Percentiles rank a stretch among this genome's conserved stretches.
Evolutionary conservation across 2,329 filamentous ascomycete species (phyloP).

Genomic region (Penicillium sp.): DNA sequence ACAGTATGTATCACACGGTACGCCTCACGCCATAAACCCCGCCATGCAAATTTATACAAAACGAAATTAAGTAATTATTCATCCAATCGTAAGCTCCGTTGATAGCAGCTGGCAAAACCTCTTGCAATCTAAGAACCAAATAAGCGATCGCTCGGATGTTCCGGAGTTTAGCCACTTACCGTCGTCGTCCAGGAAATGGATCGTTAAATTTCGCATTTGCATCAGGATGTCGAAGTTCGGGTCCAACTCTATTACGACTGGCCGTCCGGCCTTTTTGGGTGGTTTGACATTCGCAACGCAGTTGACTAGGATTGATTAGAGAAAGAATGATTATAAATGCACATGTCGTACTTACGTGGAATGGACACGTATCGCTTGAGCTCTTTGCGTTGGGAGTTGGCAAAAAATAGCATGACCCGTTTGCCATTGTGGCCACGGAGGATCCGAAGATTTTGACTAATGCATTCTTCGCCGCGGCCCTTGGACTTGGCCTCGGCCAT

Average conservation of each 20-base stretch:
- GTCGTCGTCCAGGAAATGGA: slow-evolving; percentile 41
- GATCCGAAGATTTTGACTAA: slow-evolving; percentile 45
- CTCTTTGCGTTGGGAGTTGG: slow-evolving; percentile 43
- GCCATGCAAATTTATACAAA: slow-evolving; percentile 17
- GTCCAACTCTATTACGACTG: slow-evolving; percentile 37
- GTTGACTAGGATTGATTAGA: slow-evolving; percentile 29
- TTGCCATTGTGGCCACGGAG: slow-evolving; percentile 37
- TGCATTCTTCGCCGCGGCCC: slow-evolving; percentile 46
- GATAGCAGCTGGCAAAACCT: slow-evolving; percentile 33
- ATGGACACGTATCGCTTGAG: slow-evolving; percentile 44
- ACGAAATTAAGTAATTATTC: slow-evolving; percentile 6
- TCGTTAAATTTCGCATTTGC: slow-evolving; percentile 38
- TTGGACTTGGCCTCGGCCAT: slow-evolving; percentile 47
- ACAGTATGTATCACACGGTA: slow-evolving; percentile 12
- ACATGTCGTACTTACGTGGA: slow-evolving; percentile 27
- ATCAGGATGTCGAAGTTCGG: slow-evolving; percentile 44
- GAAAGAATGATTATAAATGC: too few relatives aligned
- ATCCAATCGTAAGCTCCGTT: slow-evolving; percentile 25
- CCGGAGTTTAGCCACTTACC: slow-evolving; percentile 26
- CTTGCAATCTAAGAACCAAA: slow-evolving; percentile 27
- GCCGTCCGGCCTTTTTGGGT: slow-evolving; percentile 40
- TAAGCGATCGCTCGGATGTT: slow-evolving; percentile 9
- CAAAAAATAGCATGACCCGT: slow-evolving; percentile 41
- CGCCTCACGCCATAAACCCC: slow-evolving; percentile 12
- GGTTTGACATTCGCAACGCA: slow-evolving; percentile 40